Conservation (phyloP, 1,139 yeast species). For the Taphrina wiesneri region DNA sequence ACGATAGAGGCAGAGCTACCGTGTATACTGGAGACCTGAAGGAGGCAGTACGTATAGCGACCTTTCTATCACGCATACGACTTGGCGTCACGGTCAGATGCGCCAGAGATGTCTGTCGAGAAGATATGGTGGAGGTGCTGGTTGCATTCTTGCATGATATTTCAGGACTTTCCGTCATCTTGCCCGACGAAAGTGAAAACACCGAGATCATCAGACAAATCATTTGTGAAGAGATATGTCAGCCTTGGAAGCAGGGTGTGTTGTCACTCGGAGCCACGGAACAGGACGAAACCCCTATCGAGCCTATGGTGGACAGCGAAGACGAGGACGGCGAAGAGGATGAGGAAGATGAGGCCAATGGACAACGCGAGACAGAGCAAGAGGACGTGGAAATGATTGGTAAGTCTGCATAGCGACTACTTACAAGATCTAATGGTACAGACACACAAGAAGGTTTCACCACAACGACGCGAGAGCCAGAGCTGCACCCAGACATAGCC, state of each 20-base stretch:
- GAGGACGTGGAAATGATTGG: slow-evolving; percentile 15
- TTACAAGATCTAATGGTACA: background rate
- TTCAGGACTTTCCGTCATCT: slow-evolving; percentile 54
- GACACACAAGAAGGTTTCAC: background rate
- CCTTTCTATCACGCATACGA: slow-evolving; percentile 59
- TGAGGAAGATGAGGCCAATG: background rate
- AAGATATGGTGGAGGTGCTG: slow-evolving; percentile 77
- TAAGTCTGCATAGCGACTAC: background rate
- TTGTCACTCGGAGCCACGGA: background rate
- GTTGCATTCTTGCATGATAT: slow-evolving; percentile 65
- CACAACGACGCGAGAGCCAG: background rate
- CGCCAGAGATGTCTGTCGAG: slow-evolving; percentile 70
- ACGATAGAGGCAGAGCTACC: slow-evolving; percentile 66
- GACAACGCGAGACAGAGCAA: background rate
- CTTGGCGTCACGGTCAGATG: slow-evolving; percentile 67
- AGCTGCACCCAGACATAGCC: slow-evolving; percentile 4
- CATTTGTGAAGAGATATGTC: slow-evolving; percentile 57
- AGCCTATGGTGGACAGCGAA: slow-evolving; percentile 19
- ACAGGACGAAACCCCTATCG: background rate
- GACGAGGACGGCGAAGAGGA: slow-evolving; percentile 15
- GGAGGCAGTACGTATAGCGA: slow-evolving; percentile 57
- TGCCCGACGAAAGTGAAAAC: slow-evolving; percentile 52
- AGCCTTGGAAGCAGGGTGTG: slow-evolving; percentile 57
- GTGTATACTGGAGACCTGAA: slow-evolving; percentile 60
- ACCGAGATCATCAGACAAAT: slow-evolving; percentile 51